Base-by-base conservation (phyloP, 768 basidiomycete genomes). In the Kwoniella europaea region DNA sequence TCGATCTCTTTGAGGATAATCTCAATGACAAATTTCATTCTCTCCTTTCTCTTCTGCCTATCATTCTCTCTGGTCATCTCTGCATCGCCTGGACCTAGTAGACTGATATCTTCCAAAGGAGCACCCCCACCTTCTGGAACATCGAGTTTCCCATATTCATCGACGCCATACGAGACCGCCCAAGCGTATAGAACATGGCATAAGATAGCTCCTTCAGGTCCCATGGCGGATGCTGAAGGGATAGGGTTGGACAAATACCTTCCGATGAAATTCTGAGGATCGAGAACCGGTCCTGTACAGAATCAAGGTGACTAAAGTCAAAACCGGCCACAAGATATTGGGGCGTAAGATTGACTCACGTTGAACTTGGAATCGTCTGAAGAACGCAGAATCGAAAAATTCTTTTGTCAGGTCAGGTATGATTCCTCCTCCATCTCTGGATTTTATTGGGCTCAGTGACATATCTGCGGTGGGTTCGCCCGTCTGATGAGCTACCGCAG, bases 81-180 rank as follows among this genome's bases (percentile, higher is more conserved):
- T 85, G 84, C 67, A 53, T 70, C 72, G 29, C 79, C 66, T 22
- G 65, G 54, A 20, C 29, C 63, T 24, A 64, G 29, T 10, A 77
- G 55, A 43, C 67, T 66, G 57, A 77, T 53, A 16, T 62, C 44
- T 29, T 68, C 65, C 10, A 74, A 41, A 10, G 71, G 68, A 3
- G 65, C 54, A 35, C 72, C 74, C 16, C 78, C 79, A 22, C 76
- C 73, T 41, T 79, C 78, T 2, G 75, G 70, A 9, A 83, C 50
- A 52, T 86, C 85, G 54, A 90, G 88, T 16, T 87, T 78, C 46
- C 93, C 94, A 54, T 86, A 87, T 76, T 93, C 92, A 81, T 95
- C 88, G 57, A 96, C 85, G 52, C 94, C 95, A 81, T 92, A 94
- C 50, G 92, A 93, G 4, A 90, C 88, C 0, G 93, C 94, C 93